Evolutionary conservation across 1,139 yeast species (phyloP).

Genomic region (Debaryomyces coudertii): DNA sequence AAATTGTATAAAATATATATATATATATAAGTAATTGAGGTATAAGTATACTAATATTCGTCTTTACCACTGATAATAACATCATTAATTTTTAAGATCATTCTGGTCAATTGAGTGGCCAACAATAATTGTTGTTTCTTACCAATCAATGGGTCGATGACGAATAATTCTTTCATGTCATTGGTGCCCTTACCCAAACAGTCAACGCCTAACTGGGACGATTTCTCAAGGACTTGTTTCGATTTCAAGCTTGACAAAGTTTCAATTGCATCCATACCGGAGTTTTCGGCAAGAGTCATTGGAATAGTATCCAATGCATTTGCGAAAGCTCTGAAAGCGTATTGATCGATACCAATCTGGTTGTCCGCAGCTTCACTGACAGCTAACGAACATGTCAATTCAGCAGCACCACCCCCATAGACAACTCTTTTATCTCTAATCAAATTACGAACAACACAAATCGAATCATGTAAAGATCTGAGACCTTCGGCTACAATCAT

Average conservation of each 20-base stretch:
- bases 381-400: slow-evolving; percentile 88
- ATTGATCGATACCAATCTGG: slow-evolving; percentile 94
- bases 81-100: slow-evolving; percentile 95
- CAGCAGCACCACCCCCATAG: slow-evolving; percentile 99
- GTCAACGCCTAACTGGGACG: slow-evolving; percentile 84
- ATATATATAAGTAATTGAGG: slow-evolving; percentile 6
- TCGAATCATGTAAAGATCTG: slow-evolving; percentile 94
- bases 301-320: slow-evolving; percentile 90
- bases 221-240: slow-evolving; percentile 75
- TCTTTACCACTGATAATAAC: slow-evolving; percentile 92
- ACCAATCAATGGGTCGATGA: slow-evolving; percentile 95
- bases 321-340: slow-evolving; percentile 95
- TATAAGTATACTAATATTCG: slow-evolving; percentile 48
- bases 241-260: slow-evolving; percentile 83
- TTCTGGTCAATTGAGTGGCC: slow-evolving; percentile 96
- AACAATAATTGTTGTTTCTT: slow-evolving; percentile 92
- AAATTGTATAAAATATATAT: slow-evolving; percentile 2
- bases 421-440: slow-evolving; percentile 91
- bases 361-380: slow-evolving; percentile 91
- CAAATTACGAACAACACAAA: slow-evolving; percentile 96
- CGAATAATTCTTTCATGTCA: slow-evolving; percentile 92
- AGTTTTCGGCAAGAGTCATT: slow-evolving; percentile 93
- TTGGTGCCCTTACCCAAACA: slow-evolving; percentile 85
- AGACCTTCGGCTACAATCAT: slow-evolving; percentile 98
- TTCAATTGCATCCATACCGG: slow-evolving; percentile 93